Evolutionary conservation across 148 eudicot genomes (phyloP), one percentile per base, ranked within the genome.

Genomic region (Fagopyrum tataricum): DNA sequence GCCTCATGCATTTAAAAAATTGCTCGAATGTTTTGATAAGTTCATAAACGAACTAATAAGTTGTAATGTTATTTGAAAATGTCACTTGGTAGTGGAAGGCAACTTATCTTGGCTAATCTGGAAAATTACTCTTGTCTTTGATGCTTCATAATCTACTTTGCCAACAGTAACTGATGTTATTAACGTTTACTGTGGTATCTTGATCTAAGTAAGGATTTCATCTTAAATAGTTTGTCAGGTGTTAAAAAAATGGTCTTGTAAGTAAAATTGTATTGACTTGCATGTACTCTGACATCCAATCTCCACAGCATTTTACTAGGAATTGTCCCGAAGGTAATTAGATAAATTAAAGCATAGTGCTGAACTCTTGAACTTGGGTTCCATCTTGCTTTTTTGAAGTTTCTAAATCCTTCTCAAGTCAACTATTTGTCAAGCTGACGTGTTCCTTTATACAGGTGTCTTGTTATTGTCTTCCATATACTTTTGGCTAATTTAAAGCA

Each of bases 401-500:
- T 13, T 13, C 37, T 14, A 12, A 12, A 48, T 48, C n/a, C 53
- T 10, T 48, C 53, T 48, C 53, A 48, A 48, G 13, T 48, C 4
- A 8, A 46, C 49, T 48, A 48, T 48, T 1, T 14, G 4, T 12
- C 53, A 48, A 48, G 53, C 53, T 21, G 31, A 80, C 67, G 55
- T 39, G 26, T 55, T 75, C 49, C 70, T 44, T n/a, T 44, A 23
- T 87, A 76, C 72, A 85, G 93, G 90, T 85, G 83, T 70, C 64
- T 81, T 44, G 78, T 67, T 84, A 66, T 52, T 90, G 51, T 82
- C 82, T 71, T 79, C 79, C 12, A 40, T 80, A 62, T 87, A 90
- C 82, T 61, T 85, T 53, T 89, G 84, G 51, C 75, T 93, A 91
- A 72, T 80, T 88, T 51, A 77, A 78, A 73, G 75, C 67, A 64